phyloP scores from a whole-genome alignment of 805 yeast species.

The Ogataea ganodermae region DNA sequence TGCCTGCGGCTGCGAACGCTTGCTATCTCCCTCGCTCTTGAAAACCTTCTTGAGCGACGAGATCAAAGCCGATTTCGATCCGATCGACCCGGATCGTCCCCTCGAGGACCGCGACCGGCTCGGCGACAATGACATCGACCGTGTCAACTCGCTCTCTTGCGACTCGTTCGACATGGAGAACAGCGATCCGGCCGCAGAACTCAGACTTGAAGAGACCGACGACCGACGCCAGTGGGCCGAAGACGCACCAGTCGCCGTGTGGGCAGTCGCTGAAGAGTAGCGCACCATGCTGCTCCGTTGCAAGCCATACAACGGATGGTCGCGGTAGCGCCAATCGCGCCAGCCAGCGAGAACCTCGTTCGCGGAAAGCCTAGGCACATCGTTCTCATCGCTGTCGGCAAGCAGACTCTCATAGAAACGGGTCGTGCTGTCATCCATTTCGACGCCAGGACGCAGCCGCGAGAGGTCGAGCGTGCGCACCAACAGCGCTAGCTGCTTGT shows the following conservation, averaged over 20 bases:
- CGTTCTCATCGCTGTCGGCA: constrained; percentile 15
- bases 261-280: neutral
- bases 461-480: constrained; percentile 65
- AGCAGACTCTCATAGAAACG: constrained; percentile 21
- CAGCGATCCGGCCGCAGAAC: constrained; percentile 9
- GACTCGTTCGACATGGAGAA: constrained; percentile 19
- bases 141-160: constrained; percentile 16
- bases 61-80: constrained; percentile 10
- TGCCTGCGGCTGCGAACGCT: neutral
- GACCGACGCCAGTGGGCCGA: constrained; percentile 5
- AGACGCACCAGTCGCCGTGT: neutral
- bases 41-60: constrained; percentile 24
- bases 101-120: constrained; percentile 18
- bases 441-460: constrained; percentile 42
- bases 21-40: constrained; percentile 6
- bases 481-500: constrained; percentile 54
- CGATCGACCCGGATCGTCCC: constrained; percentile 10
- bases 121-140: constrained; percentile 24
- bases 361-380: constrained; percentile 10
- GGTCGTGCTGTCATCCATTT: constrained; percentile 21
- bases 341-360: constrained; percentile 67
- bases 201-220: constrained; percentile 22
- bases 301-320: constrained; percentile 60
- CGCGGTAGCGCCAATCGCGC: constrained; percentile 88
- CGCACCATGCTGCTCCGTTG: constrained; percentile 6